Conservation (phyloP, 352 stramenopile genomes). For the Stramenopiles sp. region DNA sequence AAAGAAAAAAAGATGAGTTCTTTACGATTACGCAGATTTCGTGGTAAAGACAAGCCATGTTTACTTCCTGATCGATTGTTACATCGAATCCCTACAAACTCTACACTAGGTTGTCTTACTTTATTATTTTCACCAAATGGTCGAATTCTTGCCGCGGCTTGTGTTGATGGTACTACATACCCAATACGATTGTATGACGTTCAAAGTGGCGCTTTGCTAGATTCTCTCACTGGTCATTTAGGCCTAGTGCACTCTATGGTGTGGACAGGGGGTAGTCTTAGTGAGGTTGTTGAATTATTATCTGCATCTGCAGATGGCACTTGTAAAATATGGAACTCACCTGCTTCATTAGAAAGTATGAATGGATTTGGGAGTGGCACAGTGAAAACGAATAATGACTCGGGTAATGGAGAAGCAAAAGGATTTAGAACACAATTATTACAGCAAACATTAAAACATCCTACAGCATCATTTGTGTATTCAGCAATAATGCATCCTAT, state of each 20-base stretch:
- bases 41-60: conserved; percentile 2
- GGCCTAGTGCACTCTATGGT: not conserved
- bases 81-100: not conserved
- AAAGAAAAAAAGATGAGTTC: no score
- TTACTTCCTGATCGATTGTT: conserved; percentile 1
- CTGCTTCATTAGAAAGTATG: not conserved
- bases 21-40: not conserved
- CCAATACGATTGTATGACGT: not conserved
- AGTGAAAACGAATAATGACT: no score
- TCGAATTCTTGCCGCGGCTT: conserved; percentile 2
- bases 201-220: not conserved
- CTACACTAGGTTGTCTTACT: not conserved
- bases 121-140: conserved; percentile 4
- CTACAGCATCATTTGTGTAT: conserved; percentile 2
- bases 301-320: conserved; percentile 1
- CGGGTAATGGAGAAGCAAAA: no score
- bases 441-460: not conserved
- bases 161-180: not conserved
- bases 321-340: conserved; percentile 1
- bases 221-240: no score
- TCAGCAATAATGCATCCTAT: not conserved
- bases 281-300: not conserved
- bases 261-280: no score
- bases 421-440: no score
- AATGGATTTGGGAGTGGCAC: not conserved